Evolutionary conservation across 352 stramenopile species (phyloP).

Genomic region (Pilasporangium apinafurcum): DNA sequence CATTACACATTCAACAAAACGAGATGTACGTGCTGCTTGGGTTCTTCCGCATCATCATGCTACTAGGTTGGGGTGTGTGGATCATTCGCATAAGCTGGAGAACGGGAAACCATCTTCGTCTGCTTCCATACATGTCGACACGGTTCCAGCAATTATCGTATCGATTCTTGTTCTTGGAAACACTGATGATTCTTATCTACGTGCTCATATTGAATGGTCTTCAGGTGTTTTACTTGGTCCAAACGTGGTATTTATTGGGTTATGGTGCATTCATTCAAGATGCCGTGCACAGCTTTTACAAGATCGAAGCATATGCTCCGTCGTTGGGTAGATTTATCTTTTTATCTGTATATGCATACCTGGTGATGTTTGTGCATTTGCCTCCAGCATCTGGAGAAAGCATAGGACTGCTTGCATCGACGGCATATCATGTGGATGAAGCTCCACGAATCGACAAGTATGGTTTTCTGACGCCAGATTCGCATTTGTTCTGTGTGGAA

Average conservation of each 20-base stretch:
- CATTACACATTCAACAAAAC: slow-evolving; percentile 11
- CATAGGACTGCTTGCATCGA: slow-evolving; percentile 48
- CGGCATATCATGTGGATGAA: slow-evolving; percentile 71
- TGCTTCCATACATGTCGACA: slow-evolving; percentile 78
- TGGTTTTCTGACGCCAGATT: slow-evolving; percentile 56
- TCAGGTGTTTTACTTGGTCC: slow-evolving; percentile 52
- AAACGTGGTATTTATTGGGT: slow-evolving; percentile 64
- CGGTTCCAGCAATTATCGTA: slow-evolving; percentile 86
- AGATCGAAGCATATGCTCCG: slow-evolving; percentile 36
- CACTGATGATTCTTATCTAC: slow-evolving; percentile 69
- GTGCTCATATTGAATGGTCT: slow-evolving; percentile 58
- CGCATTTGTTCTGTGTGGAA: slow-evolving; percentile 84
- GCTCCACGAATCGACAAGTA: slow-evolving; percentile 51
- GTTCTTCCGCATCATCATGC: slow-evolving; percentile 46
- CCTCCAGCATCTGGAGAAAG: slow-evolving; percentile 42
- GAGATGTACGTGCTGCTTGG: slow-evolving; percentile 65
- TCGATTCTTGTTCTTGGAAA: slow-evolving; percentile 76
- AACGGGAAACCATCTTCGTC: slow-evolving; percentile 53
- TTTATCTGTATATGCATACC: slow-evolving; percentile 75
- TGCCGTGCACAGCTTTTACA: slow-evolving; percentile 62
- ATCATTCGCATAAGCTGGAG: slow-evolving; percentile 48
- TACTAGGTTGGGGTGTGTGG: slow-evolving; percentile 72
- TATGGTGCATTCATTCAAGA: slow-evolving; percentile 65
- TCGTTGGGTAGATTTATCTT: slow-evolving; percentile 73
- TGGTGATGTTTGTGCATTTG: slow-evolving; percentile 81